phyloP scores from a whole-genome alignment of 2,329 filamentous ascomycete species.

The Fusarium denticulatum region DNA sequence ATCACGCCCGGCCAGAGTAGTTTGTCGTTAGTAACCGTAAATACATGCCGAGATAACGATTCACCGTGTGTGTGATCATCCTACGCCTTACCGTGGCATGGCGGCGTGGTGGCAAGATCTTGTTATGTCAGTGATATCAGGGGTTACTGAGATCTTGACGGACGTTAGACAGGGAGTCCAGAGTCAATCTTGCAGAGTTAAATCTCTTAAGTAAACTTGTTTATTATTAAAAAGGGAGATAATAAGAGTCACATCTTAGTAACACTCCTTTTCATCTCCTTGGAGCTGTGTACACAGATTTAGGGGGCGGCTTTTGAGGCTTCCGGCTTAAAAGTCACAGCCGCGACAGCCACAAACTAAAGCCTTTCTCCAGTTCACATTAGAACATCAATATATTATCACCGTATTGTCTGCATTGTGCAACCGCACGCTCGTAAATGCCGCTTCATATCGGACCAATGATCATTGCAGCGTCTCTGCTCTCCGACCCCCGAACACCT shows the following conservation, averaged over 20 bases:
- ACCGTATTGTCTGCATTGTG: background rate
- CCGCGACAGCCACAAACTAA: background rate
- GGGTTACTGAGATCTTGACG: background rate
- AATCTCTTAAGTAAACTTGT: background rate
- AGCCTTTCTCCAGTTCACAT: background rate
- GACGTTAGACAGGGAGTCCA: background rate
- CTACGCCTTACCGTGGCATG: background rate
- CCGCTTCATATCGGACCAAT: slow-evolving; percentile 3
- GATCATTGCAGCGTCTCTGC: background rate
- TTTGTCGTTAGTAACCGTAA: background rate
- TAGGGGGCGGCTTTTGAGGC: background rate
- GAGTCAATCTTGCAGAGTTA: background rate
- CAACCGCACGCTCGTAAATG: background rate
- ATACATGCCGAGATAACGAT: background rate
- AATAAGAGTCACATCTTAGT: background rate
- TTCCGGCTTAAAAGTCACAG: background rate
- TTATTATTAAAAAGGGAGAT: no score
- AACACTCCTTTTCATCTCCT: background rate
- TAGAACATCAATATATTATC: background rate
- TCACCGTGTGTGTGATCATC: background rate
- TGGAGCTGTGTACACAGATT: background rate
- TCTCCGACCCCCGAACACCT: background rate
- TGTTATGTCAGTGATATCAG: background rate
- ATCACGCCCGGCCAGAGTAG: background rate
- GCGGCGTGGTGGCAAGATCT: slow-evolving; percentile 2